A percentile compares a stretch with the other conserved stretches of the same genome.
Conservation (phyloP, 352 stramenopile genomes). For the Phytophthora pisi region DNA sequence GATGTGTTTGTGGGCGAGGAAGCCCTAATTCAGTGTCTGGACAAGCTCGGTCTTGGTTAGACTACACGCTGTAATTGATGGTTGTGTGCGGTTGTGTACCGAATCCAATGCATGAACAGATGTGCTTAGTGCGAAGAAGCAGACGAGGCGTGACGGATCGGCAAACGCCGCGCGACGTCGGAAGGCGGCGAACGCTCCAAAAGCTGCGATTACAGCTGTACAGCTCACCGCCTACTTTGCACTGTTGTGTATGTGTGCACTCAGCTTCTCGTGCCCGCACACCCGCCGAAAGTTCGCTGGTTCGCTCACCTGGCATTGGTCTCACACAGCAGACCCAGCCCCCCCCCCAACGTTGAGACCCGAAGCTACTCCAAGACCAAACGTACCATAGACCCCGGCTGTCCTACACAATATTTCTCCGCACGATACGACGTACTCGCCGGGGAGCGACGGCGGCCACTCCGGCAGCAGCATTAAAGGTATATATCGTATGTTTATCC, state of each 20-base stretch:
- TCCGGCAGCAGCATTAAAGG: not conserved
- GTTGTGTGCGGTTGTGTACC: not conserved
- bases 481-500: not conserved
- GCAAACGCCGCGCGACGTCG: no score
- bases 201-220: no score
- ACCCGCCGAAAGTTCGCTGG: no score
- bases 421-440: not conserved
- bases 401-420: not conserved
- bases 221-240: no score
- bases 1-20: conserved; percentile 3
- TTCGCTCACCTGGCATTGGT: no score
- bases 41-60: conserved; percentile 2
- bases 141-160: no score
- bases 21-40: conserved; percentile 3
- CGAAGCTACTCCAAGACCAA: not conserved
- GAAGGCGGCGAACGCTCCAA: no score
- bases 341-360: not conserved
- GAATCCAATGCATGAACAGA: not conserved
- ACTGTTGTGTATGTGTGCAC: no score
- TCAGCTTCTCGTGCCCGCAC: no score
- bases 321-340: not conserved
- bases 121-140: no score
- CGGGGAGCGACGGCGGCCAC: no score
- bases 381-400: not conserved
- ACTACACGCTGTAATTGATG: not conserved